These are phyloP conservation scores for Coemansia sp. DNA, from an alignment of 192 early-diverging fungal genomes.

Conservation along the genomic window DNA sequence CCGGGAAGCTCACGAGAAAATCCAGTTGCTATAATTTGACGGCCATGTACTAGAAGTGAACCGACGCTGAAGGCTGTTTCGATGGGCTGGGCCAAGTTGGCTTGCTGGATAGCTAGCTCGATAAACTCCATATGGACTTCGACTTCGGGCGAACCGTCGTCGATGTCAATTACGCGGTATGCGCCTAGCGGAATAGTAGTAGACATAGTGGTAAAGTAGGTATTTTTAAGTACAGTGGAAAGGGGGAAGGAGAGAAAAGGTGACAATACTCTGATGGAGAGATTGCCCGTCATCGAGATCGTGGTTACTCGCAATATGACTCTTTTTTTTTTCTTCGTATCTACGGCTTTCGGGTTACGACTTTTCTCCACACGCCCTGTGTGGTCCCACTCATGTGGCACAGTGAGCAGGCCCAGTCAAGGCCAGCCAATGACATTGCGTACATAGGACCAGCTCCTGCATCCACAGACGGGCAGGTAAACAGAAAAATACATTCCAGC, in stretches of 20 bases:
- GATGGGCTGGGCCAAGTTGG: slow-evolving; percentile 73
- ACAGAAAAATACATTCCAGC: no score
- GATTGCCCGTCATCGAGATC: background rate
- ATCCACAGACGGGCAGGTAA: background rate
- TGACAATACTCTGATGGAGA: background rate
- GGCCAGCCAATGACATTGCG: background rate
- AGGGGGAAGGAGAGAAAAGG: background rate
- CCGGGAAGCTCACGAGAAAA: slow-evolving; percentile 93
- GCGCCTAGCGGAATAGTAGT: background rate
- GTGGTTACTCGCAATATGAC: background rate
- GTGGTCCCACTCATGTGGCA: background rate
- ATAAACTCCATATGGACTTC: slow-evolving; percentile 69
- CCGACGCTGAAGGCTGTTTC: slow-evolving; percentile 92
- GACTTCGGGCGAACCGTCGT: slow-evolving; percentile 48
- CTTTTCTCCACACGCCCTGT: background rate
- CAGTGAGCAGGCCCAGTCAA: background rate
- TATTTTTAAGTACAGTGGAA: background rate
- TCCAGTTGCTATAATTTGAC: slow-evolving; percentile 74
- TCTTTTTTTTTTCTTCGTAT: background rate
- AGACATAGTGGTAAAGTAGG: slow-evolving; percentile 6
- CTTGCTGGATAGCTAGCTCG: slow-evolving; percentile 80
- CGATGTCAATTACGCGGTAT: slow-evolving; percentile 37
- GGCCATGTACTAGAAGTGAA: slow-evolving; percentile 65
- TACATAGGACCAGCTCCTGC: background rate
- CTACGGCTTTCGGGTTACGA: background rate